These are phyloP conservation scores for Cynara cardunculus DNA, from an alignment of 129 eudicot genomes.

Conservation along the genomic window DNA sequence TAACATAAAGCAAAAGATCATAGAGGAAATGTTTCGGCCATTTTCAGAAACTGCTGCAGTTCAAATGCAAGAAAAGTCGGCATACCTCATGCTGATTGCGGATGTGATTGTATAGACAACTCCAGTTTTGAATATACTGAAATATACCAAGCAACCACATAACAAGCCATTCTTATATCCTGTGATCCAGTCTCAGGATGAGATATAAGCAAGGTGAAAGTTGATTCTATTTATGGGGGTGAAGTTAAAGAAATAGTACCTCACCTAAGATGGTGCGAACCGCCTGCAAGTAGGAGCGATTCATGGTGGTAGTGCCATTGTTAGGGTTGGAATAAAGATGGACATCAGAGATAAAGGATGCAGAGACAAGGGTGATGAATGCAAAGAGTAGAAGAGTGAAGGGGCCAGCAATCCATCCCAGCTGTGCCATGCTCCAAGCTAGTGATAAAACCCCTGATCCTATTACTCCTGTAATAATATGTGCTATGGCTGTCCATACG, in stretches of 20 bases:
- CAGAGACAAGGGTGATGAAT: constrained; percentile 50
- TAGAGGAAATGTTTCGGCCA: not conserved
- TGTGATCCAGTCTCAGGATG: constrained; percentile 15
- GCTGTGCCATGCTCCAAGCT: constrained; percentile 81
- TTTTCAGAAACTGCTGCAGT: not conserved
- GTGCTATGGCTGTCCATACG: constrained; percentile 73
- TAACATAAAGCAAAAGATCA: not conserved
- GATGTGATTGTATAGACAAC: constrained; percentile 76
- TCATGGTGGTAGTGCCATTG: constrained; percentile 49
- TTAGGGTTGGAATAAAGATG: constrained; percentile 57
- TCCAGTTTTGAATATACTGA: constrained; percentile 59
- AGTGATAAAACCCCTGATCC: constrained; percentile 83
- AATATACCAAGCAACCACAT: constrained; percentile 48
- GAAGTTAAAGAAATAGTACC: not conserved
- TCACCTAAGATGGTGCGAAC: constrained; percentile 58
- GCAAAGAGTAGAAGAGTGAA: constrained; percentile 49
- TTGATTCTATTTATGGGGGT: not conserved
- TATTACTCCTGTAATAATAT: constrained; percentile 73
- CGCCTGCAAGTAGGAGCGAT: constrained; percentile 63
- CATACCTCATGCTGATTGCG: constrained; percentile 67
- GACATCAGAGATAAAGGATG: constrained; percentile 53
- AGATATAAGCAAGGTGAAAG: not conserved
- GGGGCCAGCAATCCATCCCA: constrained; percentile 94
- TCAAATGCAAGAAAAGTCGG: not conserved
- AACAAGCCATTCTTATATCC: constrained; percentile 53